Conservation (phyloP, 306 rosid species). For the Vigna angularis region DNA sequence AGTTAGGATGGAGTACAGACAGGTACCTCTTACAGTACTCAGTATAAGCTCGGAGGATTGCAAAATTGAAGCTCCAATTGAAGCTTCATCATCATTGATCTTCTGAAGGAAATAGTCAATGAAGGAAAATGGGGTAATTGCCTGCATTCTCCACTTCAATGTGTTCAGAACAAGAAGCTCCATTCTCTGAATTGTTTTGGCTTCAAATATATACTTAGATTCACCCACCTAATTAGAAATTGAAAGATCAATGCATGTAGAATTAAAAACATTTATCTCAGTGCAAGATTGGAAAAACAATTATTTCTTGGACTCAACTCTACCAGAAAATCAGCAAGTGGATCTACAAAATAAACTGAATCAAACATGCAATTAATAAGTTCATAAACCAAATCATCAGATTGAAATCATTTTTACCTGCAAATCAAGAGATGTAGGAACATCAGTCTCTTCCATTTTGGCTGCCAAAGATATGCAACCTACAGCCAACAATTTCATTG, state of each 20-base stretch:
- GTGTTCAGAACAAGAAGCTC: conserved; percentile 89
- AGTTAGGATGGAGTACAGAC: not conserved
- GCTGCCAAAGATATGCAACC: conserved; percentile 88
- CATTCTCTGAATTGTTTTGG: conserved; percentile 80
- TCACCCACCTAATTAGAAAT: conserved; percentile 60
- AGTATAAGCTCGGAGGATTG: conserved; percentile 65
- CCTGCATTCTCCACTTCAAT: conserved; percentile 90
- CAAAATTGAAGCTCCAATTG: conserved; percentile 50
- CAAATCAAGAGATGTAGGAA: conserved; percentile 74
- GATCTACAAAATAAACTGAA: not conserved
- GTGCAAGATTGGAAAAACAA: not conserved
- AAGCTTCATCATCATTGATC: conserved; percentile 59
- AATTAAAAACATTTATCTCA: conserved; percentile 8
- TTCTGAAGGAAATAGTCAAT: conserved; percentile 74
- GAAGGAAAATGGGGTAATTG: conserved; percentile 91
- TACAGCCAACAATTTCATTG: conserved; percentile 89
- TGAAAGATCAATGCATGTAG: not conserved
- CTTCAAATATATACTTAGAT: conserved; percentile 77
- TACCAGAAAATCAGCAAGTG: not conserved
- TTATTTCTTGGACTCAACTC: not conserved
- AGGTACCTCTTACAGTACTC: conserved; percentile 64
- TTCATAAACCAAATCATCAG: not conserved
- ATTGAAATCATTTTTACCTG: conserved; percentile 58
- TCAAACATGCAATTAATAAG: not conserved
- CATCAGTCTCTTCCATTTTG: conserved; percentile 81